These are phyloP conservation scores for Copromyces sp. DNA, from an alignment of 495 filamentous ascomycete genomes.

Conservation along the genomic window DNA sequence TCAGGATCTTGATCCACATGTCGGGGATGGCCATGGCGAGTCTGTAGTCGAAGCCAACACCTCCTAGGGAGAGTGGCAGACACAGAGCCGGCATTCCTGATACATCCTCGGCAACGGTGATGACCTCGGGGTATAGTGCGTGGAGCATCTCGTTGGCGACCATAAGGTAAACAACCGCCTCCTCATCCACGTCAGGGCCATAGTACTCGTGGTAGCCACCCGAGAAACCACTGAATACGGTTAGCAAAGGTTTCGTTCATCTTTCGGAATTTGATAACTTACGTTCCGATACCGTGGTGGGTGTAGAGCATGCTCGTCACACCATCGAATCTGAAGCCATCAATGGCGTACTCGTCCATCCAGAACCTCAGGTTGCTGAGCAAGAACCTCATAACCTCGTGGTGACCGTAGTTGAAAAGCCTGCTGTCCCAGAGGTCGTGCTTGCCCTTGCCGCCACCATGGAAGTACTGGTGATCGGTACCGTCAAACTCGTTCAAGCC, in stretches of 20 bases:
- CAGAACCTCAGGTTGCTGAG: slow-evolving; percentile 94
- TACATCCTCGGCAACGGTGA: slow-evolving; percentile 94
- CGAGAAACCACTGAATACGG: slow-evolving; percentile 67
- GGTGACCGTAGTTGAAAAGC: slow-evolving; percentile 91
- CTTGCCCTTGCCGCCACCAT: slow-evolving; percentile 67
- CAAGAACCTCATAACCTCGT: slow-evolving; percentile 90
- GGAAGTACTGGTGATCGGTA: slow-evolving; percentile 91
- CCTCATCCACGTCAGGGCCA: slow-evolving; percentile 82
- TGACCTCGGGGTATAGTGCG: slow-evolving; percentile 67
- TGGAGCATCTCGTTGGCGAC: slow-evolving; percentile 96
- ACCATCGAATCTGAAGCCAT: slow-evolving; percentile 95
- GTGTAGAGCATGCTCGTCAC: slow-evolving; percentile 96
- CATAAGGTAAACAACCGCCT: slow-evolving; percentile 92
- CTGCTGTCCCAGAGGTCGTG: slow-evolving; percentile 95
- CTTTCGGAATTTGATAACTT: slow-evolving; percentile 32
- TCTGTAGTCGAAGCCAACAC: slow-evolving; percentile 93
- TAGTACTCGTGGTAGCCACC: slow-evolving; percentile 99
- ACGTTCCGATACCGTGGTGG: slow-evolving; percentile 98
- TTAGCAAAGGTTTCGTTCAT: not conserved
- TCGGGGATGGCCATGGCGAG: slow-evolving; percentile 97
- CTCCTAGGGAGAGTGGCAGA: slow-evolving; percentile 72
- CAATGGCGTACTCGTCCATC: slow-evolving; percentile 97
- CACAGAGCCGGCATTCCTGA: slow-evolving; percentile 97
- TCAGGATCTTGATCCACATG: slow-evolving; percentile 97
- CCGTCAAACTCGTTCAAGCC: slow-evolving; percentile 93